These are phyloP conservation scores for Scutellaria baicalensis DNA, from an alignment of 257 asterid genomes.

Conservation along the genomic window DNA sequence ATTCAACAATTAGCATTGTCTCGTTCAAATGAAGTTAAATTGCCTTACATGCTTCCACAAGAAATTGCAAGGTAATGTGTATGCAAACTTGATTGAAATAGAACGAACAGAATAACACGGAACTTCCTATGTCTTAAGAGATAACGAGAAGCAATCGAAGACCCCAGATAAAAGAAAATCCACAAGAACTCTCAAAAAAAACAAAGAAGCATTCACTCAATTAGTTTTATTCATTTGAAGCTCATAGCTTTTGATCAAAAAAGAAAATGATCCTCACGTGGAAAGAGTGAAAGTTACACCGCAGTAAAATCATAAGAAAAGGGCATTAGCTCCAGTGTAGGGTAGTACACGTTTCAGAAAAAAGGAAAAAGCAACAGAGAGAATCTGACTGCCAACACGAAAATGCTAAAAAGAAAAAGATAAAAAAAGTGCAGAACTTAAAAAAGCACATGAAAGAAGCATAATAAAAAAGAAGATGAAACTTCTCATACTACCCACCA, in stretches of 20 bases:
- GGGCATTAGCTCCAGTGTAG: background rate
- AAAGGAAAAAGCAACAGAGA: constrained; percentile 8
- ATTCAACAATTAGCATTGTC: background rate
- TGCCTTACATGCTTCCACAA: background rate
- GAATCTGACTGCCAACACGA: constrained; percentile 12
- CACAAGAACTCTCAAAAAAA: too few relatives aligned
- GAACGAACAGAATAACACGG: background rate
- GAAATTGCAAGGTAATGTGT: background rate
- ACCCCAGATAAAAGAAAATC: too few relatives aligned
- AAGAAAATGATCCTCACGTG: background rate
- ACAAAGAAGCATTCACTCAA: too few relatives aligned
- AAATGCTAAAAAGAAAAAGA: background rate
- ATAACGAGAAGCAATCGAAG: too few relatives aligned
- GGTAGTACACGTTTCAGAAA: background rate
- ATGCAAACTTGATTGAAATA: background rate
- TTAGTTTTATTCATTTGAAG: background rate
- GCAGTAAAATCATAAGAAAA: background rate
- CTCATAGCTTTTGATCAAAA: background rate
- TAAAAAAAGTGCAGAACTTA: constrained; percentile 1
- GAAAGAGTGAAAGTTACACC: constrained; percentile 10
- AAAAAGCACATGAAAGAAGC: too few relatives aligned
- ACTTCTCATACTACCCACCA: constrained; percentile 18
- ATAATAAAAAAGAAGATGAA: constrained; percentile 15
- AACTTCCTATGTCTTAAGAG: too few relatives aligned
- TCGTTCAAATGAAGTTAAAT: background rate